Evolutionary conservation across 495 filamentous ascomycete genomes (phyloP), one percentile per base, ranked within the genome.

Genomic region (Cercophora newfieldiana): DNA sequence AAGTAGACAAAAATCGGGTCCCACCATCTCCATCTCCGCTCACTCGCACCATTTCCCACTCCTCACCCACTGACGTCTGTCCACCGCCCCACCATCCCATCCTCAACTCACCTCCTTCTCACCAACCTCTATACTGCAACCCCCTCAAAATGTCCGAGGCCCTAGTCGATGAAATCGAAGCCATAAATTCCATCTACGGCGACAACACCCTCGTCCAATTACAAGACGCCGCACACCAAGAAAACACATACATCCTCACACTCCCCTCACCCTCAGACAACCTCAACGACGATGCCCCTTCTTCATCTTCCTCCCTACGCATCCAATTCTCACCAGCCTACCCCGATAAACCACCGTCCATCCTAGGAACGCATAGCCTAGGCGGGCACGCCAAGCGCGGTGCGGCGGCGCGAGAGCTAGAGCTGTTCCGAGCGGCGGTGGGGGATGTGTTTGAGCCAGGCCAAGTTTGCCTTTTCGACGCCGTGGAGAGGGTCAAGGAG

Each of bases 121-220:
- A 60, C 4, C 33, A 55, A 49, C 76, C 77, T n/a, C 79, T 1
- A 61, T 59, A 24, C 18, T 14, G 24, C 21, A 57, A 55, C 10
- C 29, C 44, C 29, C 22, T 56, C 54, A 77, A 68, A 64, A 91
- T 90, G 88, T 88, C 86, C 61, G 80, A 93, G 82, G 91, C 94
- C 33, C 87, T 97, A 24, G 74, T 72, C 47, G 91, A 97, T 78
- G 95, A 99, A 78, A 80, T 94, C 18, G 89, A 90, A 71, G 92
- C 91, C 57, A 91, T 99, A 67, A 97, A 95, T 75, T 91, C 94
- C 22, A 99, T 99, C 68, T 99, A 96, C 78, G 91, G 89, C 24
- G 83, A 87, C 18, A 78, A 82, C 48, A 91, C 90, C 6, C 78
- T 97, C 24, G 69, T 75, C 7, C 70, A 73, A 18, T 6, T 66